Base-by-base conservation (phyloP, 2,329 filamentous ascomycete species). In the Neoscytalidium dimidiatum region DNA sequence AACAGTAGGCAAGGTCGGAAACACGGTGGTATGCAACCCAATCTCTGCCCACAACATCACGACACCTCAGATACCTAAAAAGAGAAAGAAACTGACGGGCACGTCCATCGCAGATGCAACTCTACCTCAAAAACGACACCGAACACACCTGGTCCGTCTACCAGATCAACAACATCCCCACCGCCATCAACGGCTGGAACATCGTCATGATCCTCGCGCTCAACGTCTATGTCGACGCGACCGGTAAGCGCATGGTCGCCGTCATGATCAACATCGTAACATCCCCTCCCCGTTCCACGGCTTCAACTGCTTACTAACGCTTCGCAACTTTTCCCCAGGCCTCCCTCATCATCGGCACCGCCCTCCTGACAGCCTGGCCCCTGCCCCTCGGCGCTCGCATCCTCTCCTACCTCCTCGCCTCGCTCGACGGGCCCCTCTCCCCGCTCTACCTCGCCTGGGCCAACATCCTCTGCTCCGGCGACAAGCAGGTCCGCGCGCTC, bases 401-500 rank as follows among this genome's bases (percentile, higher is more conserved):
- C 38, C 69, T 75, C 29, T 69, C 76, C 2, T 79, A 77, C 68
- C 70, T 78, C 53, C 73, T 77, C 56, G 75, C 75, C 8, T 75
- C 74, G 17, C 69, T 69, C 14, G 74, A 78, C 64, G 77, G 77
- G 0, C 75, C 75, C 0, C 71, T 79, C 2, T 74, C 72, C 6
- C 76, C 76, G 1, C 71, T 79, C 11, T 77, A 74, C 66, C 73
- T 73, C 64, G 65, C 72, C 3, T 78, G 75, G 75, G 75, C 75
- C n/a, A 78, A 77, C 65, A 73, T 75, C 51, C 63, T 76, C 19
- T 76, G 73, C 38, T 65, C 71, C 0, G 71, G 72, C 4, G 76
- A 78, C 67, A 68, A 69, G 44, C 76, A 78, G 62, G 70, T 78
- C 8, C 69, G 76, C 19, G 75, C 74, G 21, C 68, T 77, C 60